These are phyloP conservation scores for Galerina sulciceps DNA, from an alignment of 768 basidiomycete species.

Conservation along the genomic window DNA sequence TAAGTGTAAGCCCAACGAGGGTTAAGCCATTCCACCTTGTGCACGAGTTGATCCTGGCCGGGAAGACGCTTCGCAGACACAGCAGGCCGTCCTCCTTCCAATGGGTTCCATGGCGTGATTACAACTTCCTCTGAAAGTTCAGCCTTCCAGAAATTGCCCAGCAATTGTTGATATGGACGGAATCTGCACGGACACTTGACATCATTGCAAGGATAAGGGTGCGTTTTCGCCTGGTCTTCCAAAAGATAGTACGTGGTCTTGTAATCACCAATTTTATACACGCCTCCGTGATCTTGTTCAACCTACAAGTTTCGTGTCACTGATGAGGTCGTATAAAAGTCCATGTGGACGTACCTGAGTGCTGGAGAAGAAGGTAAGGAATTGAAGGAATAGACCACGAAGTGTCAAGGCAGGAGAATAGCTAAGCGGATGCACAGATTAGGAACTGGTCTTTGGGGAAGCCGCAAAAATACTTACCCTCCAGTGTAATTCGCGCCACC, in stretches of 20 bases:
- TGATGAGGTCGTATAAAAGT: neutral
- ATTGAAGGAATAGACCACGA: conserved; percentile 49
- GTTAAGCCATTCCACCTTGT: conserved; percentile 30
- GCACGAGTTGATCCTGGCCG: conserved; percentile 20
- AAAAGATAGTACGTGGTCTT: conserved; percentile 24
- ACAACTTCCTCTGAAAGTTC: conserved; percentile 22
- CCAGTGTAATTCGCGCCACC: conserved; percentile 36
- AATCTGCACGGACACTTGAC: neutral
- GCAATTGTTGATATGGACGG: conserved; percentile 15
- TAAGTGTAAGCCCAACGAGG: conserved; percentile 31
- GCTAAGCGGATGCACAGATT: conserved; percentile 16
- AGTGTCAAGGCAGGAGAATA: conserved; percentile 50
- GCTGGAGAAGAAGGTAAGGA: conserved; percentile 47
- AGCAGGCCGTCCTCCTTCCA: conserved; percentile 16
- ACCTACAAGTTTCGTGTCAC: conserved; percentile 22
- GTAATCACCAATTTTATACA: conserved; percentile 34
- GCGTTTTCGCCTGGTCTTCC: conserved; percentile 17
- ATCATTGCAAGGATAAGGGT: neutral
- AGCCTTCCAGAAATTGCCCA: conserved; percentile 31
- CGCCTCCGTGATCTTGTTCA: conserved; percentile 38
- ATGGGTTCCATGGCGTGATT: neutral
- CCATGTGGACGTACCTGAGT: conserved; percentile 27
- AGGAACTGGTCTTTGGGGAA: neutral
- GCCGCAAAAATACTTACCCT: conserved; percentile 27
- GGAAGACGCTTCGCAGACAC: conserved; percentile 22